A percentile compares a stretch with the other conserved stretches of the same genome.
Conservation (phyloP, 2,329 filamentous ascomycete genomes). For the Metarhizium album region DNA sequence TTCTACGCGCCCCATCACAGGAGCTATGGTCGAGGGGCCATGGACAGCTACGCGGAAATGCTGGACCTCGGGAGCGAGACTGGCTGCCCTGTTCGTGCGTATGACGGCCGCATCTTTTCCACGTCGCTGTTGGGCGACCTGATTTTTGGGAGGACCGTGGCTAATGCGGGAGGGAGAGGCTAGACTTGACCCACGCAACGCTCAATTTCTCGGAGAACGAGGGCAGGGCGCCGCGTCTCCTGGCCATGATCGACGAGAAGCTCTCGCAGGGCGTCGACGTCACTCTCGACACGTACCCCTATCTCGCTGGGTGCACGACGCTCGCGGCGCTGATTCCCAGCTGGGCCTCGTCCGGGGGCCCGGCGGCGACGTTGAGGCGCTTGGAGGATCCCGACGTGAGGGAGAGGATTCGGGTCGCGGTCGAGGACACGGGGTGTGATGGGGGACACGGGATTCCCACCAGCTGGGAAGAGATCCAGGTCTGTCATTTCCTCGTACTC, state of each 20-base stretch:
- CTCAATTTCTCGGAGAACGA: conserved; percentile 16
- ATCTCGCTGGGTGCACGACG: conserved; percentile 14
- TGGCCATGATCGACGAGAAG: conserved; percentile 13
- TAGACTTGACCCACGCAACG: conserved; percentile 15
- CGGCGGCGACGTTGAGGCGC: conserved; percentile 11
- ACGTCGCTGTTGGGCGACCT: too few species aligned
- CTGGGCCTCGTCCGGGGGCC: conserved; percentile 15
- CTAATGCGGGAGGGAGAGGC: too few species aligned
- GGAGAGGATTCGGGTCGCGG: conserved; percentile 13
- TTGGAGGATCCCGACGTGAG: conserved; percentile 10
- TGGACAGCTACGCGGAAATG: conserved; percentile 16
- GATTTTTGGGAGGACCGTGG: too few species aligned
- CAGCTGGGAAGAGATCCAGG: conserved; percentile 16
- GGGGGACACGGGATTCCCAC: conserved; percentile 17
- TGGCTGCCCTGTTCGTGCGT: conserved; percentile 14
- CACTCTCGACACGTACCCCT: conserved; percentile 15
- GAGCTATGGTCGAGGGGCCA: conserved; percentile 14
- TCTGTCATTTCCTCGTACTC: conserved; percentile 1
- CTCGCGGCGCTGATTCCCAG: conserved; percentile 13
- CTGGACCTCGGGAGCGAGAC: conserved; percentile 12
- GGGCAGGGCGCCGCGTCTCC: conserved; percentile 11
- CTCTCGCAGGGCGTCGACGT: conserved; percentile 12
- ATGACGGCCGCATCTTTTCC: too few species aligned
- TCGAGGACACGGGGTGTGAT: conserved; percentile 15
- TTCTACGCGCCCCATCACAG: conserved; percentile 16